phyloP scores from a whole-genome alignment of 208 protist species.

The Crithidia expoeki region DNA sequence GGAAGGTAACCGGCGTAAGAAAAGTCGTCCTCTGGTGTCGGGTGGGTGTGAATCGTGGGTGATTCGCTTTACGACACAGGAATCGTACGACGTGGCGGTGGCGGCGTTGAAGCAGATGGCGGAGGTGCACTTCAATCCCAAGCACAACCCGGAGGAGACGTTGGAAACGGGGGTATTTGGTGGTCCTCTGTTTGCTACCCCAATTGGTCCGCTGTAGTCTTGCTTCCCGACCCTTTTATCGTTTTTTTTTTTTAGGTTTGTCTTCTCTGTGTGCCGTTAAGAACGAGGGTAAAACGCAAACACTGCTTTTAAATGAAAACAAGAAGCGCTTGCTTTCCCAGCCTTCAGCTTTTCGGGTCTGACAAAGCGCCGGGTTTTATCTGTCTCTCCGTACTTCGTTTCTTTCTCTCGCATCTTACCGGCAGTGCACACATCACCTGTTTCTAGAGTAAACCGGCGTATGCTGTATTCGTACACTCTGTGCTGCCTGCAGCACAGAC shows the following conservation, averaged over 20 bases:
- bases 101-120: background rate
- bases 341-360: too few relatives aligned
- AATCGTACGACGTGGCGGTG: background rate
- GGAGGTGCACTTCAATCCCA: background rate
- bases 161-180: background rate
- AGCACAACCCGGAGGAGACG: background rate
- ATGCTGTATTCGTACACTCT: too few relatives aligned
- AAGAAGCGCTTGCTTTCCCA: too few relatives aligned
- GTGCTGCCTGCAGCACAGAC: too few relatives aligned
- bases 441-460: too few relatives aligned
- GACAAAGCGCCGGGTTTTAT: too few relatives aligned
- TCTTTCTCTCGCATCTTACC: too few relatives aligned
- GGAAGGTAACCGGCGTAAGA: background rate
- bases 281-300: too few relatives aligned
- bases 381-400: too few relatives aligned
- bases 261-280: background rate
- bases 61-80: constrained; percentile 6
- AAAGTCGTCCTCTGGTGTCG: background rate
- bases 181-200: background rate
- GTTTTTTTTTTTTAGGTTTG: background rate
- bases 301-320: too few relatives aligned
- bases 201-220: background rate
- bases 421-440: too few relatives aligned
- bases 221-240: background rate
- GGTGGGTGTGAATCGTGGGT: constrained; percentile 1